Evolutionary conservation across 2,329 filamentous ascomycete species (phyloP), one percentile per base, ranked within the genome.

Genomic region (Aspergillus ruber): DNA sequence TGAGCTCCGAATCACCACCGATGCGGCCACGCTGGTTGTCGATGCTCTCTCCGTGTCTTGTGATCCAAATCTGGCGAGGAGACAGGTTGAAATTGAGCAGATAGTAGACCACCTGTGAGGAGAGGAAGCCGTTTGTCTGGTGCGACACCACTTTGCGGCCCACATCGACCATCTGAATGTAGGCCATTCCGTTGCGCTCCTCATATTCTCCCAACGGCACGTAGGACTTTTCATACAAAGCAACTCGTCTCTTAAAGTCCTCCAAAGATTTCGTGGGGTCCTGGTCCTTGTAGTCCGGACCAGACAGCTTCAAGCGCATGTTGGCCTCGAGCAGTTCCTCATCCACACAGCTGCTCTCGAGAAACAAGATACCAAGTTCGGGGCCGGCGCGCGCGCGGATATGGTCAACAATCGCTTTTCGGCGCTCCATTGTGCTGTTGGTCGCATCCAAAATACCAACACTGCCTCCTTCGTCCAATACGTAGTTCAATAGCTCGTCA

Each of bases 111-210:
- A 95, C 93, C 53, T 93, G 88, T 35, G 87, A 88, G 48, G 90
- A 90, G 43, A 98, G 77, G 68, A 98, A 98, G 5, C 93, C 93
- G 56, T 86, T 86, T 51, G 96, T 83, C 52, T 93, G 87, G 65
- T 95, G 87, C 42, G 91, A 87, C 39, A 97, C 83, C 51, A 97
- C 80, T 69, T 98, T 98, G 51, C 91, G 83, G 38, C 93, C 93
- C 2, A 98, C 93, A 66, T 98, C 93, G 55, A 97, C 88, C 86
- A 97, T 95, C 75, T 88, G 89, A 54, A 98, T 94, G 64, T 95
- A 98, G 50, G 94, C 88, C 80, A 96, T 85, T 59, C 90, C 84
- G 61, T 94, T 80, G 18, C 86, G 79, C 70, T 98, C 93, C 65
- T 98, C 93, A 54, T 89, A 94, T 38, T 90, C 82, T 27, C 93